Conservation (phyloP, 805 yeast genomes). For the Torulaspora delbrueckii region DNA sequence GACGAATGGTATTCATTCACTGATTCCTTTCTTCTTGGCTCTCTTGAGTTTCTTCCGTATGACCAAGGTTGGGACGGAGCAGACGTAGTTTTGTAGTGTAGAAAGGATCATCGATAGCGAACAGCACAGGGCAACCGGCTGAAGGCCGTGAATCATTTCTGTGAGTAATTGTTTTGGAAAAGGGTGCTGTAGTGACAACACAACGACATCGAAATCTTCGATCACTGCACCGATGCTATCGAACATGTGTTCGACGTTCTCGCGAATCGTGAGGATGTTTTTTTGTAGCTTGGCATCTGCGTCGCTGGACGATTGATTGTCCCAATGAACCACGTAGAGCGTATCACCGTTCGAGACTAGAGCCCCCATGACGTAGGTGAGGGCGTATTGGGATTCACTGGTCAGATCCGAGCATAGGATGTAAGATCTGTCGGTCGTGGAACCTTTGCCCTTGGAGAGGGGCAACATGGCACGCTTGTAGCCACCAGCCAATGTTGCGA, state of each 20-base stretch:
- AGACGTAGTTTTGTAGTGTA: slow-evolving; percentile 31
- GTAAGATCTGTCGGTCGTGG: slow-evolving; percentile 46
- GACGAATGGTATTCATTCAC: slow-evolving; percentile 11
- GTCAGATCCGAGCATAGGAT: slow-evolving; percentile 77
- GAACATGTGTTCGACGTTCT: slow-evolving; percentile 24
- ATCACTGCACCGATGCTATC: slow-evolving; percentile 29
- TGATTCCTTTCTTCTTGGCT: slow-evolving; percentile 26
- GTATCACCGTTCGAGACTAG: slow-evolving; percentile 79
- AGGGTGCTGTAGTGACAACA: slow-evolving; percentile 36
- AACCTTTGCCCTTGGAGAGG: slow-evolving; percentile 16
- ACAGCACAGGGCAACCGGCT: slow-evolving; percentile 32
- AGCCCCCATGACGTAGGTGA: slow-evolving; percentile 86
- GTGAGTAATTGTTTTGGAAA: slow-evolving; percentile 38
- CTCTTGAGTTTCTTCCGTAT: slow-evolving; percentile 33
- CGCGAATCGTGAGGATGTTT: slow-evolving; percentile 19
- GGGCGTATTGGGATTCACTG: slow-evolving; percentile 75
- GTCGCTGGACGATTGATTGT: slow-evolving; percentile 10
- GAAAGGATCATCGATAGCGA: slow-evolving; percentile 29
- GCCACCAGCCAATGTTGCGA: slow-evolving; percentile 26
- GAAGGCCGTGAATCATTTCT: slow-evolving; percentile 36
- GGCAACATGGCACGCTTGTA: slow-evolving; percentile 25
- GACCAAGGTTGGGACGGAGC: slow-evolving; percentile 33
- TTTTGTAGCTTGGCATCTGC: slow-evolving; percentile 8
- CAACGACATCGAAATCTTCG: slow-evolving; percentile 29
- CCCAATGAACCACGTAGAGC: slow-evolving; percentile 54